Conservation (phyloP, 768 basidiomycete genomes). For the Agrocybe pediades region DNA sequence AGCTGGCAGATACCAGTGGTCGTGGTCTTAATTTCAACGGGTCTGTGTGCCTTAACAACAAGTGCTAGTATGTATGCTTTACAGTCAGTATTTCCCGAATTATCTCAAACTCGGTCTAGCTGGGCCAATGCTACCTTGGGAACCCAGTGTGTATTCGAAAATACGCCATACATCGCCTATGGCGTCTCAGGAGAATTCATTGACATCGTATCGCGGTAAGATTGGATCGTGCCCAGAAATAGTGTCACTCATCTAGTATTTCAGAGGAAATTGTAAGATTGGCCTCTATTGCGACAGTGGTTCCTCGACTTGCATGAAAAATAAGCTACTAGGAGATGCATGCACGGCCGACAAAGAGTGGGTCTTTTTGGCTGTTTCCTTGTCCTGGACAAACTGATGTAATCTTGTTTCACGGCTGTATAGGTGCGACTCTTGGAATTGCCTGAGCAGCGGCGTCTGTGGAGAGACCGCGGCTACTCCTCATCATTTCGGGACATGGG, state of each 20-base stretch:
- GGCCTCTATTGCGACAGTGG: constrained; percentile 78
- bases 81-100: not conserved
- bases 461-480: constrained; percentile 60
- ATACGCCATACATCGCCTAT: constrained; percentile 78
- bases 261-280: constrained; percentile 70
- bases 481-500: constrained; percentile 63
- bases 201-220: constrained; percentile 80
- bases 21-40: constrained; percentile 80
- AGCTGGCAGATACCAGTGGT: constrained; percentile 64
- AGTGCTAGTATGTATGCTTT: constrained; percentile 67
- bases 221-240: constrained; percentile 1
- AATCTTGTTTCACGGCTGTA: not conserved
- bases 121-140: constrained; percentile 78
- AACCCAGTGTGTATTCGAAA: constrained; percentile 68
- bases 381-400: not conserved
- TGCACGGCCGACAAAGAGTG: constrained; percentile 60
- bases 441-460: constrained; percentile 61
- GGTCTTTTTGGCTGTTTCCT: constrained; percentile 13
- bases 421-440: constrained; percentile 81
- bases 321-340: constrained; percentile 54
- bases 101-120: constrained; percentile 35
- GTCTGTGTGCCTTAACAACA: constrained; percentile 78
- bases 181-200: constrained; percentile 60
- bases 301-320: constrained; percentile 55
- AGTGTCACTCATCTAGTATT: not conserved